Evolutionary conservation across 441 rosid species (phyloP).

Genomic region (Brassica hybrid): DNA sequence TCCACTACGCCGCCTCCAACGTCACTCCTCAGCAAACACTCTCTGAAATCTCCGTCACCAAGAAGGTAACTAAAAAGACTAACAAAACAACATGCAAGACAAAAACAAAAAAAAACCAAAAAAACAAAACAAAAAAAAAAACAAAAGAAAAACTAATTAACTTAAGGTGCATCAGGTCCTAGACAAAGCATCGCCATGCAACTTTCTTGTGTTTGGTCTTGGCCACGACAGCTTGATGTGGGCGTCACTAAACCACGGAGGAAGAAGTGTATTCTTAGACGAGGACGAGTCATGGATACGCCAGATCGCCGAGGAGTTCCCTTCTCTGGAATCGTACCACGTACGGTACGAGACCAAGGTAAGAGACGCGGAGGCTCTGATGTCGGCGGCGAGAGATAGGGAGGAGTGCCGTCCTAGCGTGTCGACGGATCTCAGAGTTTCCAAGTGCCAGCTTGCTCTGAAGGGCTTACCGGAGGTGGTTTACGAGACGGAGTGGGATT

Average conservation of each 20-base stretch:
- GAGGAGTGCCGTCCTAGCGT: slow-evolving; percentile 47
- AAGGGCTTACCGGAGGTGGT: slow-evolving; percentile 62
- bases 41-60: slow-evolving; percentile 61
- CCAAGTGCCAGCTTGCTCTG: slow-evolving; percentile 52
- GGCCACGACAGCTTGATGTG: slow-evolving; percentile 75
- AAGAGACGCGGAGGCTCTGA: slow-evolving; percentile 45
- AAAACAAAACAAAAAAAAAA: too few species aligned
- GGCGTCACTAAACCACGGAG: slow-evolving; percentile 61
- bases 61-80: slow-evolving; percentile 28
- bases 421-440: slow-evolving; percentile 51
- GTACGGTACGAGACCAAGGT: slow-evolving; percentile 58
- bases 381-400: slow-evolving; percentile 39
- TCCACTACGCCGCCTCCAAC: slow-evolving; percentile 67
- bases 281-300: slow-evolving; percentile 65
- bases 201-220: slow-evolving; percentile 67
- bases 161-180: slow-evolving; percentile 39
- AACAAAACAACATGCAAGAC: not conserved
- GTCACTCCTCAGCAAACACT: slow-evolving; percentile 70
- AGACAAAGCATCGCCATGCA: slow-evolving; percentile 59
- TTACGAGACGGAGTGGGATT: slow-evolving; percentile 65
- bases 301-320: slow-evolving; percentile 49
- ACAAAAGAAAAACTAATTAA: too few species aligned
- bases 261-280: slow-evolving; percentile 64
- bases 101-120: too few species aligned
- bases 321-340: slow-evolving; percentile 57